Conservation (phyloP, 2,329 filamentous ascomycete genomes). For the Epichloe baconii region DNA sequence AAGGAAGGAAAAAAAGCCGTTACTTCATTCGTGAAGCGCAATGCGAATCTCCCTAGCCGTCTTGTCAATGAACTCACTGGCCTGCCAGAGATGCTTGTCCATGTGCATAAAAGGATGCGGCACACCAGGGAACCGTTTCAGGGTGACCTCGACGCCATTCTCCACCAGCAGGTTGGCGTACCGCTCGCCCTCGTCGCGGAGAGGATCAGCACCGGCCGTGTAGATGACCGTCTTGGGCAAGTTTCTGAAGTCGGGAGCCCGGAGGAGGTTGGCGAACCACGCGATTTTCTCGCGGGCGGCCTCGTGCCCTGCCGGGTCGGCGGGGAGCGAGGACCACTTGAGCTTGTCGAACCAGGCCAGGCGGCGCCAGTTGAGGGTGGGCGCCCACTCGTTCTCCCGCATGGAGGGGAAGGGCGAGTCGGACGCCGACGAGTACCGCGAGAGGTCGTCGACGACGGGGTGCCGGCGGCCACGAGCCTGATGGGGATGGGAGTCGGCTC, state of each 20-base stretch:
- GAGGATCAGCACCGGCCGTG: conserved; percentile 30
- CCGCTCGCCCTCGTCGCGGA: conserved; percentile 35
- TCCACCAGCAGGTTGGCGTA: conserved; percentile 29
- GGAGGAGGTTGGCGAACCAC: conserved; percentile 21
- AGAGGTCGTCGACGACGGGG: conserved; percentile 26
- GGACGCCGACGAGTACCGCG: conserved; percentile 19
- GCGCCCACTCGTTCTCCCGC: conserved; percentile 27
- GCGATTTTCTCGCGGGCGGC: conserved; percentile 9
- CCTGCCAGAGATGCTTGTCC: conserved; percentile 26
- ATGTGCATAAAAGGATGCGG: conserved; percentile 39
- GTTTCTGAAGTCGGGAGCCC: conserved; percentile 20
- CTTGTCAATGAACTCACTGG: conserved; percentile 19
- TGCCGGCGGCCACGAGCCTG: conserved; percentile 25
- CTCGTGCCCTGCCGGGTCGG: conserved; percentile 5
- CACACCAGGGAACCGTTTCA: conserved; percentile 32
- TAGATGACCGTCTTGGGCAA: conserved; percentile 27
- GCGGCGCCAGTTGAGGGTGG: conserved; percentile 30
- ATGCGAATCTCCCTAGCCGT: conserved; percentile 19
- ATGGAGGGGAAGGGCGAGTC: conserved; percentile 28
- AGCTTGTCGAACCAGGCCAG: conserved; percentile 27
- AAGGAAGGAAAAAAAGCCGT: no score
- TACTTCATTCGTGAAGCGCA: conserved; percentile 10
- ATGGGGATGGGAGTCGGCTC: conserved; percentile 18
- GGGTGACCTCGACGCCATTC: conserved; percentile 30
- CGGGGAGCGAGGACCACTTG: conserved; percentile 16